These are phyloP conservation scores for Colletotrichum nymphaeae DNA, from an alignment of 2,329 filamentous ascomycete species.

Conservation along the genomic window DNA sequence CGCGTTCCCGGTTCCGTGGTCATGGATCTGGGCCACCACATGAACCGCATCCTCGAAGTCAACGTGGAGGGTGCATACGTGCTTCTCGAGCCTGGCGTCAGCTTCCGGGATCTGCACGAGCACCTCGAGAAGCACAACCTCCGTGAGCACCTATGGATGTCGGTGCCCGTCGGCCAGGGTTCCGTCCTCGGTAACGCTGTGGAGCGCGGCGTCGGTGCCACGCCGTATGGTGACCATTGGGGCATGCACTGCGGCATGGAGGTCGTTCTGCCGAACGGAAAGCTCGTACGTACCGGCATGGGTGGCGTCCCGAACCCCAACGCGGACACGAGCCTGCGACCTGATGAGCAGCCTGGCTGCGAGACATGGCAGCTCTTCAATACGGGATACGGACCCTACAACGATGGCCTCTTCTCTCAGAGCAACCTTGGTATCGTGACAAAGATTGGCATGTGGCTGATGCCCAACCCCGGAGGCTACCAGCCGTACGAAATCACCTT, in stretches of 20 bases:
- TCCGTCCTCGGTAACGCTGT: slow-evolving; percentile 58
- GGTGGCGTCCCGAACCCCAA: slow-evolving; percentile 40
- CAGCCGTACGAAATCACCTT: slow-evolving; percentile 43
- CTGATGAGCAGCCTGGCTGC: slow-evolving; percentile 45
- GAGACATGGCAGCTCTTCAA: slow-evolving; percentile 56
- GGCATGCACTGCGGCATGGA: slow-evolving; percentile 54
- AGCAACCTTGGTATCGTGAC: slow-evolving; percentile 63
- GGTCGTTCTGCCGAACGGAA: slow-evolving; percentile 54
- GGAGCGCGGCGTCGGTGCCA: slow-evolving; percentile 59
- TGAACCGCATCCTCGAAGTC: slow-evolving; percentile 53
- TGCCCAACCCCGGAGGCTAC: slow-evolving; percentile 63
- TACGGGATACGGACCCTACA: slow-evolving; percentile 52
- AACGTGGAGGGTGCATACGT: slow-evolving; percentile 51
- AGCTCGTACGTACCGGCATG: slow-evolving; percentile 55
- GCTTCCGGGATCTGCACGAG: slow-evolving; percentile 48
- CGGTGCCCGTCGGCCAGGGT: slow-evolving; percentile 55
- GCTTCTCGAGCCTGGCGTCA: slow-evolving; percentile 56
- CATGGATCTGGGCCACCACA: slow-evolving; percentile 53
- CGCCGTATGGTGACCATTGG: slow-evolving; percentile 57
- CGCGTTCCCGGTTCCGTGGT: slow-evolving; percentile 55
- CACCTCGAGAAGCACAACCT: slow-evolving; percentile 49
- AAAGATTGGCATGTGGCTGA: slow-evolving; percentile 64
- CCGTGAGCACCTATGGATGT: slow-evolving; percentile 55
- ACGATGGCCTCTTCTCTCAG: slow-evolving; percentile 59
- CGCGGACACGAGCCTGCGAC: slow-evolving; percentile 17